Conservation (phyloP, 2,329 filamentous ascomycete genomes). For the Paradendryphiella salina region DNA sequence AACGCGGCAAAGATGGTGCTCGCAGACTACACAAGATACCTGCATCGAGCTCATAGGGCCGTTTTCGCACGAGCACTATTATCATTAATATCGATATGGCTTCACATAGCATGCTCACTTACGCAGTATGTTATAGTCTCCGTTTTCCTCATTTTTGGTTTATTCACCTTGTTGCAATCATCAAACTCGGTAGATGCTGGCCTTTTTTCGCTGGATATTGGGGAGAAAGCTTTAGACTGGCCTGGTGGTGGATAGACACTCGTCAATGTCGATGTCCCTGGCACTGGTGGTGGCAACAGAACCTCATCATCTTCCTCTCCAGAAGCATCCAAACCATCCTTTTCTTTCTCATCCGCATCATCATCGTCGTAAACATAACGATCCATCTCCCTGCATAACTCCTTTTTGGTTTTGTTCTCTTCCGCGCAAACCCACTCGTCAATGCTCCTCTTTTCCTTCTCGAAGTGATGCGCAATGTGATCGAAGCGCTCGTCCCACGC, state of each 20-base stretch:
- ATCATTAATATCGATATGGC: not conserved
- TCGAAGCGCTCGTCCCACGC: slow-evolving; percentile 66
- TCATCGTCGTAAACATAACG: slow-evolving; percentile 26
- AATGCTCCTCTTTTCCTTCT: slow-evolving; percentile 58
- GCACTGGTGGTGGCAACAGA: not conserved
- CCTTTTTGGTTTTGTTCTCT: slow-evolving; percentile 42
- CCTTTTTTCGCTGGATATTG: not conserved
- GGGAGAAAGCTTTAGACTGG: not conserved
- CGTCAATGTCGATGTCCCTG: not conserved
- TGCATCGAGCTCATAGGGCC: not conserved
- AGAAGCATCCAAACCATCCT: slow-evolving; percentile 10
- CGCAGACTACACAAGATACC: not conserved
- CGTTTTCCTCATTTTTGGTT: not conserved
- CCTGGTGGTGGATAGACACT: not conserved
- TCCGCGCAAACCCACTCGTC: slow-evolving; percentile 59
- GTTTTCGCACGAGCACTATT: not conserved
- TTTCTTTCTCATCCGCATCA: slow-evolving; percentile 14
- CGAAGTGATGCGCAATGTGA: slow-evolving; percentile 76
- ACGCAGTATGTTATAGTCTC: not conserved
- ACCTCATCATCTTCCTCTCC: slow-evolving; percentile 6
- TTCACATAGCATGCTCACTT: not conserved
- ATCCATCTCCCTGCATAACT: slow-evolving; percentile 27
- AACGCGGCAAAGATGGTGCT: not conserved
- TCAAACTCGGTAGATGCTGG: not conserved
- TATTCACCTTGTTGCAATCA: not conserved